Conservation (phyloP, 2,329 filamentous ascomycete genomes). For the Neonectria neomacrospora region DNA sequence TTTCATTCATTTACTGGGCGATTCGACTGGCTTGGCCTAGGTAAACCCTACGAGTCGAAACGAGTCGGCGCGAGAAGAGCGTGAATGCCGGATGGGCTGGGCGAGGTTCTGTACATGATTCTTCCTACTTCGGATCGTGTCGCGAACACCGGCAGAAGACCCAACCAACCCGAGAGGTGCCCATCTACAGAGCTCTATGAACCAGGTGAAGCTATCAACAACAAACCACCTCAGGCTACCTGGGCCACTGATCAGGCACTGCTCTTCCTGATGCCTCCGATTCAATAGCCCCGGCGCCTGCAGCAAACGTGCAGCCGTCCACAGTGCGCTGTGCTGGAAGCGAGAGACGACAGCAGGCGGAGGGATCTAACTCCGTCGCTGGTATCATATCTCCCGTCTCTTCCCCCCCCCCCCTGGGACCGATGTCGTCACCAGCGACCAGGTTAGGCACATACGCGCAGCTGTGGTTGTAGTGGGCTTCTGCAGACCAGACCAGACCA, state of each 20-base stretch:
- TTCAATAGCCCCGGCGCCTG: neutral
- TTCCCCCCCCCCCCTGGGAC: conserved; percentile 2
- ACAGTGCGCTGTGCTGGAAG: neutral
- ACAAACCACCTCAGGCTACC: no score
- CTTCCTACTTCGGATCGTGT: neutral
- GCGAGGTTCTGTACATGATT: neutral
- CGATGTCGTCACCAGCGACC: conserved; percentile 19
- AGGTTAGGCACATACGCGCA: conserved; percentile 2
- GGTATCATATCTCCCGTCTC: neutral
- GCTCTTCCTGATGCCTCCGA: no score
- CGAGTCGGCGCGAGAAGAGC: neutral
- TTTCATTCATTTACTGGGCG: conserved; percentile 3
- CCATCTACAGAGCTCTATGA: no score
- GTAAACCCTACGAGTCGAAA: conserved; percentile 1
- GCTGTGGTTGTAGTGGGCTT: conserved; percentile 4
- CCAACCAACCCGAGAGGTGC: neutral
- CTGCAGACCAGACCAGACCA: neutral
- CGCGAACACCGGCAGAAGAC: neutral
- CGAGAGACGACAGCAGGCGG: neutral
- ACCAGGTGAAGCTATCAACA: neutral
- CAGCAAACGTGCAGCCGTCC: neutral
- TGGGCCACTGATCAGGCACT: no score
- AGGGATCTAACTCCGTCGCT: neutral
- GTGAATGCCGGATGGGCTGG: neutral
- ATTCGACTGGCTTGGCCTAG: neutral